These are phyloP conservation scores for Neofusicoccum ribis DNA, from an alignment of 2,329 filamentous ascomycete genomes.

Conservation along the genomic window DNA sequence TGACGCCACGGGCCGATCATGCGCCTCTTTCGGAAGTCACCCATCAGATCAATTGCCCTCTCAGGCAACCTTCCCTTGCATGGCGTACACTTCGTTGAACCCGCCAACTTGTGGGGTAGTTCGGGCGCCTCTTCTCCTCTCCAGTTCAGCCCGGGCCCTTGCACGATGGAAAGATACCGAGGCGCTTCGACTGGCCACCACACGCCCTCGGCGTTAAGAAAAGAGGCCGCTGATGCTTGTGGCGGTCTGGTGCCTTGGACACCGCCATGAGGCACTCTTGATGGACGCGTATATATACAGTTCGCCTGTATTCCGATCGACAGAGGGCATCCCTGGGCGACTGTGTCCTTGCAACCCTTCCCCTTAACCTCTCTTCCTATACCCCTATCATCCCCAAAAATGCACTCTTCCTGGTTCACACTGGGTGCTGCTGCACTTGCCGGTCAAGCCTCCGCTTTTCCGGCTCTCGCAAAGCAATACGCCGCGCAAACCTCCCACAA, in stretches of 20 bases:
- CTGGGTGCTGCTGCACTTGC: background rate
- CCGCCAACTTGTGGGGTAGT: background rate
- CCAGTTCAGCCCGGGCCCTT: background rate
- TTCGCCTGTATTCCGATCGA: background rate
- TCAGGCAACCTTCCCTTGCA: background rate
- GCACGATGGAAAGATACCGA: background rate
- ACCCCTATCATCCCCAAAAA: background rate
- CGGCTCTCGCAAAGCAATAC: background rate
- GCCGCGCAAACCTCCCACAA: background rate
- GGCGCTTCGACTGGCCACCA: background rate
- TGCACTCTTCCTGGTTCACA: background rate
- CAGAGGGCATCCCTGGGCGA: background rate
- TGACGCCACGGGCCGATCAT: background rate
- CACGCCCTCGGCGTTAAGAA: background rate
- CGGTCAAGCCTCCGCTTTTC: slow-evolving; percentile 1
- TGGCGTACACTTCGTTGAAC: background rate
- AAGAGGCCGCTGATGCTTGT: background rate
- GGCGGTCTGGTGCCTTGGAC: background rate
- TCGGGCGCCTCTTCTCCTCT: background rate
- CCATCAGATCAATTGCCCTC: background rate
- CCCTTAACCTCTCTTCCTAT: too few species aligned
- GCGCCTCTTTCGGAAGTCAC: background rate
- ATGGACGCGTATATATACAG: background rate
- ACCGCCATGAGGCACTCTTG: background rate
- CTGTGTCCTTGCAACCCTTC: background rate